Conservation (phyloP, 2,329 filamentous ascomycete species). For the Sporothrix brasiliensis region DNA sequence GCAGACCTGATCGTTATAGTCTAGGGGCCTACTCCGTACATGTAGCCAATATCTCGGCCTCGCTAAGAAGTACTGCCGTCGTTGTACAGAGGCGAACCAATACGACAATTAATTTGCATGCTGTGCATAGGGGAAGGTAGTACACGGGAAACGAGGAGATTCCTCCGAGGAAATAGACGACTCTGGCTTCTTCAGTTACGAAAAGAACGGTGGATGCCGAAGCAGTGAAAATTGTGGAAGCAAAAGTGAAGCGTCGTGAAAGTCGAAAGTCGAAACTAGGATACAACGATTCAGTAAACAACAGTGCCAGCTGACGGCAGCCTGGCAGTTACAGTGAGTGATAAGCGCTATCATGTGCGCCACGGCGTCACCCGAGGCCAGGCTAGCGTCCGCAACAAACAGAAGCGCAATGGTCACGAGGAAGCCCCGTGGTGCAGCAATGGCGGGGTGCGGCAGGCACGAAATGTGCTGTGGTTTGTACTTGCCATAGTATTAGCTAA, state of each 20-base stretch:
- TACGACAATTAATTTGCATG: neutral
- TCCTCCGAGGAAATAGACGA: too few species aligned
- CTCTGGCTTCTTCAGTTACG: too few species aligned
- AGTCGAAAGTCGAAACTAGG: neutral
- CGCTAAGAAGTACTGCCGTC: neutral
- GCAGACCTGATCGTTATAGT: too few species aligned
- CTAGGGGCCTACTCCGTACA: too few species aligned
- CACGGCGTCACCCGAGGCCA: conserved; percentile 2
- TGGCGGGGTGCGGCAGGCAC: conserved; percentile 14
- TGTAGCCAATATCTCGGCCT: neutral
- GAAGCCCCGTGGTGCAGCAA: neutral
- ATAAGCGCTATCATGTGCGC: conserved; percentile 1
- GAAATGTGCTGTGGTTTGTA: neutral
- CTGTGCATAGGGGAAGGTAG: neutral
- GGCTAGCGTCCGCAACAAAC: neutral
- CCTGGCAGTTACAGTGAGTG: neutral
- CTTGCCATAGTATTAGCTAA: conserved; percentile 1
- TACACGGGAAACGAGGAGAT: neutral
- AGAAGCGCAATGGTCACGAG: neutral
- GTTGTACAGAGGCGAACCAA: neutral
- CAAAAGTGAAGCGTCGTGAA: neutral
- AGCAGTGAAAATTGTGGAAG: neutral
- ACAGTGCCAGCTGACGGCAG: neutral
- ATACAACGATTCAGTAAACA: neutral
- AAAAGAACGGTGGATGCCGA: too few species aligned